Evolutionary conservation across 176 grass and related monocot genomes (phyloP), one percentile per base, ranked within the genome.

Genomic region (Tuctoria greenei): DNA sequence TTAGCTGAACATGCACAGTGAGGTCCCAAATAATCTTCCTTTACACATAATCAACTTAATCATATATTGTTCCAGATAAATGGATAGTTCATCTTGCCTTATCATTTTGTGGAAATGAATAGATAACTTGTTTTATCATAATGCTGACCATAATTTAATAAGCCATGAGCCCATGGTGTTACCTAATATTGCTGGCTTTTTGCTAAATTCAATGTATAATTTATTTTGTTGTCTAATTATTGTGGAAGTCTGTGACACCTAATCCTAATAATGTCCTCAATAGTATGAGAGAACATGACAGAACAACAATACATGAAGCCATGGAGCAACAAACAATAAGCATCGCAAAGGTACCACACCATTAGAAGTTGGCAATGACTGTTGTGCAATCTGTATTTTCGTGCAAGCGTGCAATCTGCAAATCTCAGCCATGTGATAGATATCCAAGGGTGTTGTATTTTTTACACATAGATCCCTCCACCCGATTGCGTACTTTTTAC

Each of bases 281-380:
- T 87, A 97, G 94, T 74, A 97, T 97, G 94, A 77, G 91, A 68
- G 86, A 82, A 63, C 95, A 97, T 89, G 94, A 97, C 58, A 93
- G 95, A 82, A 90, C 95, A 75, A 93, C 95, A 74, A 97, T 97
- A 91, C 95, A 97, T 73, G 95, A 97, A 88, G 95, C 95, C 69
- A 97, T 97, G 91, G 95, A 97, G 65, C 95, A 97, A 74, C 95
- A 97, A 77, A 97, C 95, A 71, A 93, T 97, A 87, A 97, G 95
- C 61, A 74, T 97, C 54, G 95, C 95, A 0, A 97, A 97, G 95
- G 95, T 97, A 89, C 17, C n/a, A n/a, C n/a, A n/a, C n/a, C n/a
- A n/a, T n/a, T n/a, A n/a, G n/a, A n/a, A n/a, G n/a, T n/a, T n/a
- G n/a, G n/a, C n/a, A n/a, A n/a, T n/a, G n/a, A n/a, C n/a, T n/a